These are phyloP conservation scores for Arabis alpina DNA, from an alignment of 345 rosid species.

Conservation along the genomic window DNA sequence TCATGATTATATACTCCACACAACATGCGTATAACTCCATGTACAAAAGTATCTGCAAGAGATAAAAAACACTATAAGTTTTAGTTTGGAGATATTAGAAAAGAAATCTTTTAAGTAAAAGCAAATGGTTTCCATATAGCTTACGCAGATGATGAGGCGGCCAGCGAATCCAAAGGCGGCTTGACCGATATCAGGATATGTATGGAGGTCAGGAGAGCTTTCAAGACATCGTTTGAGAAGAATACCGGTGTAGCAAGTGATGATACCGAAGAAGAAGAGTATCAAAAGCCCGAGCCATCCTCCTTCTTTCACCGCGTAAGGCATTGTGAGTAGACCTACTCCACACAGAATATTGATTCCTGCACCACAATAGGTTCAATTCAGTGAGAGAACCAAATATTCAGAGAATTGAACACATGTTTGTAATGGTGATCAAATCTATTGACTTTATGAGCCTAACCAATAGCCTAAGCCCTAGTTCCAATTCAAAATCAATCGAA, in stretches of 20 bases:
- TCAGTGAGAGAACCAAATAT: neutral
- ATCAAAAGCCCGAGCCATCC: conserved; percentile 73
- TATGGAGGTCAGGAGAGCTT: conserved; percentile 60
- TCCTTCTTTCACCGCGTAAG: conserved; percentile 74
- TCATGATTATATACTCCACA: conserved; percentile 81
- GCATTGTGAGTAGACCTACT: conserved; percentile 70
- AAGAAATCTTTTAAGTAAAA: neutral
- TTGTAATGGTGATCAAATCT: neutral
- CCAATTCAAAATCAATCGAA: too few species aligned
- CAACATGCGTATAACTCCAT: conserved; percentile 80
- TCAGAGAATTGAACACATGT: neutral
- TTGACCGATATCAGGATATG: conserved; percentile 88
- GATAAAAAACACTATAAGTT: neutral
- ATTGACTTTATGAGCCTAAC: neutral
- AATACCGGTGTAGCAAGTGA: conserved; percentile 66
- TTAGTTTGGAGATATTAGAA: neutral
- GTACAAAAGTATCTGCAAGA: conserved; percentile 64
- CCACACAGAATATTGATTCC: conserved; percentile 81
- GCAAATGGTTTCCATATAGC: conserved; percentile 21
- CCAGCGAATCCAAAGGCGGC: conserved; percentile 80
- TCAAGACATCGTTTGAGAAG: conserved; percentile 75
- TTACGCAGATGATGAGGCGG: conserved; percentile 61
- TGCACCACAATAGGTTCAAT: conserved; percentile 30
- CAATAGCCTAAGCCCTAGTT: neutral
- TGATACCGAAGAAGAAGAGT: conserved; percentile 55